These are phyloP conservation scores for Moricandia arvensis DNA, from an alignment of 345 rosid genomes.

Conservation along the genomic window DNA sequence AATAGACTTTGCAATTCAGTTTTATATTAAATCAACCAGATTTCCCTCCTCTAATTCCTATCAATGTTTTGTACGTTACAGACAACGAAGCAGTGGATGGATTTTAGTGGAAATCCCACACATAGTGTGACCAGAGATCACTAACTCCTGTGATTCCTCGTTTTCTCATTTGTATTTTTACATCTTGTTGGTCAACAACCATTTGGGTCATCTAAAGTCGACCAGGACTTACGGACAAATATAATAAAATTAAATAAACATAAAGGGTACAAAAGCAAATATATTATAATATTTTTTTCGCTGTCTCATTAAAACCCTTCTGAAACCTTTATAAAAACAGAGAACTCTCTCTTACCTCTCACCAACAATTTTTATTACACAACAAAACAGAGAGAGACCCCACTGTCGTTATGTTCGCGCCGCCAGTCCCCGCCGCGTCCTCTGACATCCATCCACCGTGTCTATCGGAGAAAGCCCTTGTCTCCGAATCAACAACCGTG, in stretches of 20 bases:
- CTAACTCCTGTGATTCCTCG: not conserved
- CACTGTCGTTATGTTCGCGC: slow-evolving; percentile 29
- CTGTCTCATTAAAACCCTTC: slow-evolving; percentile 46
- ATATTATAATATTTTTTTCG: not conserved
- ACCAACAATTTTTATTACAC: too few relatives aligned
- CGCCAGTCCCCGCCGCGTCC: slow-evolving; percentile 38
- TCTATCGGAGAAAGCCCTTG: not conserved
- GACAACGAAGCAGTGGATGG: not conserved
- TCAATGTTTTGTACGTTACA: not conserved
- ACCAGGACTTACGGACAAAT: not conserved
- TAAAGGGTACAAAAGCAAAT: not conserved
- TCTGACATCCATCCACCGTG: slow-evolving; percentile 11
- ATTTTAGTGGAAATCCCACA: slow-evolving; percentile 1
- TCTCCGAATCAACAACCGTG: slow-evolving; percentile 16
- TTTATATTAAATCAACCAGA: not conserved
- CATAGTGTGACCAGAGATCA: slow-evolving; percentile 11
- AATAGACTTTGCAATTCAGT: not conserved
- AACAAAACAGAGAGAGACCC: not conserved
- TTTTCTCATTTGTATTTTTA: slow-evolving; percentile 9
- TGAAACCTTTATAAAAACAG: slow-evolving; percentile 52
- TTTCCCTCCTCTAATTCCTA: not conserved
- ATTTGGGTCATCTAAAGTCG: not conserved
- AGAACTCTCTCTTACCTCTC: slow-evolving; percentile 35
- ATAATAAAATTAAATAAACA: not conserved
- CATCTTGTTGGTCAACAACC: slow-evolving; percentile 9